Percentiles rank a stretch among this genome's conserved stretches.
Evolutionary conservation across 1,284 basidiomycete genomes (phyloP).

Genomic region (Ceratobasidium sp.): DNA sequence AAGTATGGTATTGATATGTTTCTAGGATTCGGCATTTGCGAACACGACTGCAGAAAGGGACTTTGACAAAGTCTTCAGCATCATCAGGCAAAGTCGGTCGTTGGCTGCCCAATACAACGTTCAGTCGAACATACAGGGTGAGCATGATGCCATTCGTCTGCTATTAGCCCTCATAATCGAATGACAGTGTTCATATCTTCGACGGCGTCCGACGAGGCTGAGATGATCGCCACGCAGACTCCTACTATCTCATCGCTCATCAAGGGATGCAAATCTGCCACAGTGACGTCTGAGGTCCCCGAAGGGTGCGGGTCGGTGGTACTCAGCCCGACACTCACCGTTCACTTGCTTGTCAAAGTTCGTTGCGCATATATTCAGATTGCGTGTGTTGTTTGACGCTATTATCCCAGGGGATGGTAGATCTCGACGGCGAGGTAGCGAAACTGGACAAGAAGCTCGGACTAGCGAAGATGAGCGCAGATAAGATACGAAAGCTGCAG

Average conservation of each 20-base stretch:
- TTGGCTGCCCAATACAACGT: slow-evolving; percentile 92
- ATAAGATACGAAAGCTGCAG: slow-evolving; percentile 80
- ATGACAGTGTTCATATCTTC: slow-evolving; percentile 79
- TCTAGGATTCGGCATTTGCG: slow-evolving; percentile 67
- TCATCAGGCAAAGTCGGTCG: slow-evolving; percentile 82
- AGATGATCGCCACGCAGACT: slow-evolving; percentile 73
- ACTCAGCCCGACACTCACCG: slow-evolving; percentile 75
- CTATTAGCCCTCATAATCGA: neutral
- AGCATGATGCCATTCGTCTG: slow-evolving; percentile 45
- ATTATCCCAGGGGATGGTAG: slow-evolving; percentile 48
- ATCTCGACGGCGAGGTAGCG: slow-evolving; percentile 49
- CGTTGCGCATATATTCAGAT: slow-evolving; percentile 46
- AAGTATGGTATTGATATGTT: too few species aligned
- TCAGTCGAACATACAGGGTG: slow-evolving; percentile 85
- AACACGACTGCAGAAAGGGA: slow-evolving; percentile 80
- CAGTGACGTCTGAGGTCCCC: slow-evolving; percentile 69
- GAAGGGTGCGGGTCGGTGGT: slow-evolving; percentile 87
- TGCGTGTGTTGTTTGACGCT: neutral
- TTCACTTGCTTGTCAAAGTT: slow-evolving; percentile 86
- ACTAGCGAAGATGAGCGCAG: slow-evolving; percentile 69
- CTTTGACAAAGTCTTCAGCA: slow-evolving; percentile 88
- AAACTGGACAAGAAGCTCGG: slow-evolving; percentile 52
- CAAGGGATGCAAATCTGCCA: slow-evolving; percentile 84
- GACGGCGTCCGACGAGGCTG: slow-evolving; percentile 66
- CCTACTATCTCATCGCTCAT: slow-evolving; percentile 83